Conservation (phyloP, 1,284 basidiomycete genomes). For the Papiliotrema fonsecae region DNA sequence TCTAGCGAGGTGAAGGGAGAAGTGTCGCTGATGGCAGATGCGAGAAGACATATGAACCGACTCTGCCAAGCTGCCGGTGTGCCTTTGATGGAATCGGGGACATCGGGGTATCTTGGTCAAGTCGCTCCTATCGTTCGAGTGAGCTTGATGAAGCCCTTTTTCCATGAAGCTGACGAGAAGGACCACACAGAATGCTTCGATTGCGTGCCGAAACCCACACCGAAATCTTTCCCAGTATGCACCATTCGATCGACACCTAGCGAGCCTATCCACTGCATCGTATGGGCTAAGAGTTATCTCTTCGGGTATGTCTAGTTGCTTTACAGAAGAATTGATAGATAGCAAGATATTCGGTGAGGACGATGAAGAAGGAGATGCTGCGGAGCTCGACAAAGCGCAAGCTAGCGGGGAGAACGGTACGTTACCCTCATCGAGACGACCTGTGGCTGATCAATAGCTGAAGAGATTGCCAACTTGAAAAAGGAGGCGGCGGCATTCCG, state of each 20-base stretch:
- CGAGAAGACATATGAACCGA: slow-evolving; percentile 88
- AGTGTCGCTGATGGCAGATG: slow-evolving; percentile 55
- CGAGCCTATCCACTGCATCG: slow-evolving; percentile 97
- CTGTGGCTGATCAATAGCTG: slow-evolving; percentile 53
- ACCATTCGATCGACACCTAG: slow-evolving; percentile 97
- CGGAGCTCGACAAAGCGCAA: slow-evolving; percentile 53
- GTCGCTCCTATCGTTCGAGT: slow-evolving; percentile 55
- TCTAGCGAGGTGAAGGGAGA: too few species aligned
- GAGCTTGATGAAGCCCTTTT: slow-evolving; percentile 44
- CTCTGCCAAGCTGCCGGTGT: slow-evolving; percentile 91
- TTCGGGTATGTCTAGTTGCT: slow-evolving; percentile 61
- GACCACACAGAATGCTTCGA: slow-evolving; percentile 87
- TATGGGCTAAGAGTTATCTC: slow-evolving; percentile 99
- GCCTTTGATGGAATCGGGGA: slow-evolving; percentile 93
- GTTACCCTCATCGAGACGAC: slow-evolving; percentile 27
- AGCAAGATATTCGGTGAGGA: slow-evolving; percentile 95
- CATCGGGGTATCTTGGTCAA: slow-evolving; percentile 87
- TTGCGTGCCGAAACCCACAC: slow-evolving; percentile 80
- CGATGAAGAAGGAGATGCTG: slow-evolving; percentile 53
- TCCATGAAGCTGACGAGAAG: slow-evolving; percentile 48
- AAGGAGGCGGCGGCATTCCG: slow-evolving; percentile 87
- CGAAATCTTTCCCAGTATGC: slow-evolving; percentile 95
- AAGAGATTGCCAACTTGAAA: slow-evolving; percentile 83
- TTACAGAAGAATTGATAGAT: slow-evolving; percentile 3
- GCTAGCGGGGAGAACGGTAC: slow-evolving; percentile 66